Conservation (phyloP, 2,329 filamentous ascomycete species). For the Volutella citrinella region DNA sequence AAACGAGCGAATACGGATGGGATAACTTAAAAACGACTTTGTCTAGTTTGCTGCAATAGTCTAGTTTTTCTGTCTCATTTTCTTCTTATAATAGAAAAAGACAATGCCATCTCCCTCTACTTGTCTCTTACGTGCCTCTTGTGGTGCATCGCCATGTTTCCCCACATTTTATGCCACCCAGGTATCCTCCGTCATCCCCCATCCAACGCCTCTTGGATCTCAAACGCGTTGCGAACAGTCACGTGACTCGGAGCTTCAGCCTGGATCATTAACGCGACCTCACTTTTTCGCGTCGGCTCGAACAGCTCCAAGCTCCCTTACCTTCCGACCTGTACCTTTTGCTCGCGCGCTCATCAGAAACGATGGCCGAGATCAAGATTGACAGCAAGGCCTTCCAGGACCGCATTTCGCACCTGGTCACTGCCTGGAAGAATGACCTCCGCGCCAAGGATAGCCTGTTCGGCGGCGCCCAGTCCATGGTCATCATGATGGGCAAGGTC, state of each 20-base stretch:
- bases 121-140: too few species aligned
- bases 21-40: too few species aligned
- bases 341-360: slow-evolving; percentile 35
- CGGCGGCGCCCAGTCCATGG: slow-evolving; percentile 79
- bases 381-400: slow-evolving; percentile 92
- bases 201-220: slow-evolving; percentile 20
- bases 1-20: too few species aligned
- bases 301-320: slow-evolving; percentile 23
- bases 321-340: slow-evolving; percentile 23
- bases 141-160: too few species aligned
- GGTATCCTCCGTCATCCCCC: too few species aligned
- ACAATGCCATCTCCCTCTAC: too few species aligned
- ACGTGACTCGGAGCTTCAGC: slow-evolving; percentile 31
- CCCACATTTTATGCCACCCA: too few species aligned
- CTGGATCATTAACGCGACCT: slow-evolving; percentile 41
- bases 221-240: slow-evolving; percentile 27
- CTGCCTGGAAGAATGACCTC: slow-evolving; percentile 96
- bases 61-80: too few species aligned
- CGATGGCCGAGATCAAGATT: slow-evolving; percentile 85
- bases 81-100: too few species aligned
- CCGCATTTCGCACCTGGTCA: slow-evolving; percentile 80
- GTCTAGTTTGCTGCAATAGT: too few species aligned
- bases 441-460: slow-evolving; percentile 82
- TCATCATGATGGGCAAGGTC: slow-evolving; percentile 92
- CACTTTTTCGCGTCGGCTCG: slow-evolving; percentile 37